phyloP scores from a whole-genome alignment of 1,284 basidiomycete genomes.

The Boletus nobilissimus region DNA sequence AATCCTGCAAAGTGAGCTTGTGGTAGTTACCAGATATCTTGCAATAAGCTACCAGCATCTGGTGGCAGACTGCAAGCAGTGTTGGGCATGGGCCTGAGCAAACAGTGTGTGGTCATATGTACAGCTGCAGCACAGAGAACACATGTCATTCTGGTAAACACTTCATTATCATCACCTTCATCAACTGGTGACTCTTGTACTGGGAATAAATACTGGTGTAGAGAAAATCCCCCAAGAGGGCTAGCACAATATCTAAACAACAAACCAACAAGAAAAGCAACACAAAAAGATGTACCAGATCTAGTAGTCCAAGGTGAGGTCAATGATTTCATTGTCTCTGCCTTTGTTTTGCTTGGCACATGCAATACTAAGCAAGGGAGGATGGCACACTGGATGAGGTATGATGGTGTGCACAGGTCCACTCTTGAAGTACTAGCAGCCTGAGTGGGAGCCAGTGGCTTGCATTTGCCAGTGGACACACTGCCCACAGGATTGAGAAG shows the following conservation, averaged over 20 bases:
- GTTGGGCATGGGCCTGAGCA: too few species aligned
- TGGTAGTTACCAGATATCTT: too few species aligned
- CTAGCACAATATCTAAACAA: not conserved
- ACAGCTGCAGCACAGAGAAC: too few species aligned
- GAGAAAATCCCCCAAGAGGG: not conserved
- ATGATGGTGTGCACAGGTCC: not conserved
- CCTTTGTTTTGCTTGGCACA: slow-evolving; percentile 32
- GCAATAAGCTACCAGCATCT: too few species aligned
- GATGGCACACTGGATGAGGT: not conserved
- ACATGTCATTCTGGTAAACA: too few species aligned
- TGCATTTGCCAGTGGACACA: slow-evolving; percentile 40
- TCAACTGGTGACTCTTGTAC: too few species aligned
- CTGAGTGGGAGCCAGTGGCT: slow-evolving; percentile 26
- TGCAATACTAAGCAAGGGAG: slow-evolving; percentile 42
- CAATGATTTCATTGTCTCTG: slow-evolving; percentile 47
- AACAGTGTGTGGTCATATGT: too few species aligned
- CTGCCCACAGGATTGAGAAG: slow-evolving; percentile 14
- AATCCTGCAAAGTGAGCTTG: too few species aligned
- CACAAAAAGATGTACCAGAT: not conserved
- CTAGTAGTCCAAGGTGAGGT: slow-evolving; percentile 52
- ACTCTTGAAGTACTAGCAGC: not conserved
- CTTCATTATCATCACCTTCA: too few species aligned
- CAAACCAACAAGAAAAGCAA: not conserved
- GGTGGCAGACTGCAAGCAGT: too few species aligned
- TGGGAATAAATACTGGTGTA: not conserved